These are phyloP conservation scores for Achlya hypogyna DNA, from an alignment of 352 stramenopile species.

Conservation along the genomic window DNA sequence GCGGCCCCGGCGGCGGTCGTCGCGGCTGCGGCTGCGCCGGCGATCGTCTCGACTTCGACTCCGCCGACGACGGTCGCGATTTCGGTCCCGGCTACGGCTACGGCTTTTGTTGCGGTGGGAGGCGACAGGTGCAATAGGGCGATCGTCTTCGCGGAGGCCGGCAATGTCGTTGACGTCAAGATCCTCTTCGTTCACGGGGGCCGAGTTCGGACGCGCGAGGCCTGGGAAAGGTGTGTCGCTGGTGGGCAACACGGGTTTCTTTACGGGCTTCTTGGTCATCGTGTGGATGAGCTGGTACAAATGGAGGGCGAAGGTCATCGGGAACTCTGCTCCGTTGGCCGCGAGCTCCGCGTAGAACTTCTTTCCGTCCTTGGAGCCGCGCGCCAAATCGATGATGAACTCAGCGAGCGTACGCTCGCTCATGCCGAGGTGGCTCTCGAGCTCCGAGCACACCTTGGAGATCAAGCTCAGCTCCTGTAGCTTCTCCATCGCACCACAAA, in stretches of 20 bases:
- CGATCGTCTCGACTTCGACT: conserved; percentile 23
- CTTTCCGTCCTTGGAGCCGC: conserved; percentile 26
- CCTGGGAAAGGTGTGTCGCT: conserved; percentile 31
- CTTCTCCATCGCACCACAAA: conserved; percentile 57
- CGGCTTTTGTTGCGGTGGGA: conserved; percentile 25
- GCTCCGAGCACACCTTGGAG: conserved; percentile 82
- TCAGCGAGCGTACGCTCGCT: conserved; percentile 95
- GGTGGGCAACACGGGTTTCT: conserved; percentile 36
- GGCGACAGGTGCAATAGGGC: conserved; percentile 55
- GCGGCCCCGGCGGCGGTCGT: conserved; percentile 25
- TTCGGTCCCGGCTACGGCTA: background rate
- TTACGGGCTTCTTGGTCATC: conserved; percentile 18
- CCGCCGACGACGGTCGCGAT: conserved; percentile 21
- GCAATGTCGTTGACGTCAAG: conserved; percentile 16
- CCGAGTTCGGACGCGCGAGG: conserved; percentile 9
- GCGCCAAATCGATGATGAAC: conserved; percentile 91
- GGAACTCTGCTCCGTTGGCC: conserved; percentile 24
- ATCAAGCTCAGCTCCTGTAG: conserved; percentile 81
- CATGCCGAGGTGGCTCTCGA: conserved; percentile 90
- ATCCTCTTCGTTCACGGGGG: conserved; percentile 14
- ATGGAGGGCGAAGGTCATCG: conserved; percentile 18
- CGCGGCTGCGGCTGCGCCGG: conserved; percentile 34
- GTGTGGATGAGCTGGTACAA: conserved; percentile 23
- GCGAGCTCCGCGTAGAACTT: conserved; percentile 14
- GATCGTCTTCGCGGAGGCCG: conserved; percentile 45